These are phyloP conservation scores for Blastocystis sp. DNA, from an alignment of 352 stramenopile genomes.

Conservation along the genomic window DNA sequence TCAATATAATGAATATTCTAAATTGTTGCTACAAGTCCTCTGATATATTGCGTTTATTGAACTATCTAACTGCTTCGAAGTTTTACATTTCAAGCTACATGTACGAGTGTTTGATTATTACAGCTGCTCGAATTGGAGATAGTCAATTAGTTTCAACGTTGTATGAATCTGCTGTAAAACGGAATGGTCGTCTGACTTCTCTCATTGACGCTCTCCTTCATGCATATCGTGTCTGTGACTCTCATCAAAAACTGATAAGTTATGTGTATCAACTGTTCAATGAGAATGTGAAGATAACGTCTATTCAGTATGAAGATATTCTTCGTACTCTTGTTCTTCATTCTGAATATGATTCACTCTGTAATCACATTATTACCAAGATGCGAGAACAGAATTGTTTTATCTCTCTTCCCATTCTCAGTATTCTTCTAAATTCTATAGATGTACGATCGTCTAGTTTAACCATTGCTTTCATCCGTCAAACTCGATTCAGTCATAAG, in stretches of 20 bases:
- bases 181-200: background rate
- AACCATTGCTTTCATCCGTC: background rate
- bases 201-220: background rate
- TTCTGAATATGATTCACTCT: slow-evolving; percentile 23
- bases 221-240: slow-evolving; percentile 21
- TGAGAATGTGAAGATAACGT: background rate
- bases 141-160: background rate
- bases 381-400: background rate
- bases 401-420: slow-evolving; percentile 3
- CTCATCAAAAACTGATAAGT: slow-evolving; percentile 7
- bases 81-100: slow-evolving; percentile 7
- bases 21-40: slow-evolving; percentile 34
- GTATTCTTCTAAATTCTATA: background rate
- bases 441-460: background rate
- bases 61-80: background rate
- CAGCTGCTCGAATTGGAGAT: slow-evolving; percentile 5
- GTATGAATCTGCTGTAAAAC: background rate
- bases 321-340: background rate
- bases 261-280: slow-evolving; percentile 30
- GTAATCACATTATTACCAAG: background rate
- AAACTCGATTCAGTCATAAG: background rate
- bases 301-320: slow-evolving; percentile 21
- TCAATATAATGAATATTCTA: slow-evolving; percentile 31
- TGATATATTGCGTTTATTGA: background rate
- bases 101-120: slow-evolving; percentile 23